Evolutionary conservation across 2,329 filamentous ascomycete genomes (phyloP).

Genomic region (Domatiomyces catenatus): DNA sequence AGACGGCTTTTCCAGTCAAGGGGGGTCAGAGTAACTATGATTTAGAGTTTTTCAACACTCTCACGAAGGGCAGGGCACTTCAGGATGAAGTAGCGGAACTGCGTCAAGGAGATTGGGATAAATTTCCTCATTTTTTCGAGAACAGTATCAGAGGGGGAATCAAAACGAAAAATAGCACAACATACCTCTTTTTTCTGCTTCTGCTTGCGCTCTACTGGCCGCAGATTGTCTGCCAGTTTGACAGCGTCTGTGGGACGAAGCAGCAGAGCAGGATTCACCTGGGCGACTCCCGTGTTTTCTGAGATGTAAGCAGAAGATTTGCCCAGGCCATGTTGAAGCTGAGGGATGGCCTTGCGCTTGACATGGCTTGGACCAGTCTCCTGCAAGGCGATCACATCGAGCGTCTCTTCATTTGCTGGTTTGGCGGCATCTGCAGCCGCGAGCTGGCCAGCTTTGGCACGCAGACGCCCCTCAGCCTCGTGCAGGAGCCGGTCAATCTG

Average conservation of each 20-base stretch:
- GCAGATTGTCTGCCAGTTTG: constrained; percentile 32
- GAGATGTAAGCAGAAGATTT: constrained; percentile 17
- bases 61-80: constrained; percentile 57
- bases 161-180: neutral
- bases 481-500: constrained; percentile 48
- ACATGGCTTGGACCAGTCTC: neutral
- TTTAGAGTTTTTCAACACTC: constrained; percentile 41
- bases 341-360: constrained; percentile 2
- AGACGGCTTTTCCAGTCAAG: no score
- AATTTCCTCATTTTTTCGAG: constrained; percentile 52
- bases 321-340: constrained; percentile 9
- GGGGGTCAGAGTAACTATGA: constrained; percentile 59
- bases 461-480: constrained; percentile 46
- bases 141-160: constrained; percentile 1
- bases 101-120: constrained; percentile 60
- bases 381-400: neutral
- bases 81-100: constrained; percentile 61
- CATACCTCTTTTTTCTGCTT: constrained; percentile 39
- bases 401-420: constrained; percentile 7
- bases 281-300: constrained; percentile 37
- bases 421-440: constrained; percentile 13
- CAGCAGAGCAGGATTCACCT: constrained; percentile 37
- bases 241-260: constrained; percentile 31
- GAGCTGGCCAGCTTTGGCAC: constrained; percentile 15
- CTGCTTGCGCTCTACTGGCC: constrained; percentile 40